Evolutionary conservation across 176 grass and related monocot genomes (phyloP).

Genomic region (Avena sativa): DNA sequence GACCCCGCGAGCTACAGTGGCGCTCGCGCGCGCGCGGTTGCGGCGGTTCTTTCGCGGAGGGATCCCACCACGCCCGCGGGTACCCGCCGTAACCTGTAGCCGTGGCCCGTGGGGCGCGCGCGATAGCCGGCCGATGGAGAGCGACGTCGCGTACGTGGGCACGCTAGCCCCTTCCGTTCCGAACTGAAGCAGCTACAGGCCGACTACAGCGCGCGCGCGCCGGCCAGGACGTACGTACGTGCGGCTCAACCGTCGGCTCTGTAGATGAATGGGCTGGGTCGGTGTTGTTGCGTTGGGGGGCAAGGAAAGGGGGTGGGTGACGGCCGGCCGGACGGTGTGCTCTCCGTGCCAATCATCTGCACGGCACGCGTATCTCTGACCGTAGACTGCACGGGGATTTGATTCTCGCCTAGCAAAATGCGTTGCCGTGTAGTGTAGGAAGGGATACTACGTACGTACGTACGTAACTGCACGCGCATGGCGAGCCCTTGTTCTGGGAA

Average conservation of each 20-base stretch:
- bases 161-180: no score
- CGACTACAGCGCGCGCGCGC: no score
- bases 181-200: no score
- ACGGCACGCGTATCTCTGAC: neutral
- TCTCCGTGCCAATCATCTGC: neutral
- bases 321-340: neutral
- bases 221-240: neutral
- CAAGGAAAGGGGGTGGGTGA: neutral
- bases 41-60: slow-evolving; percentile 24
- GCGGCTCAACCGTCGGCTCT: neutral
- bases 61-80: neutral
- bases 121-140: neutral
- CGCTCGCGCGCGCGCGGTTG: neutral
- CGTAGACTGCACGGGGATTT: neutral
- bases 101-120: neutral
- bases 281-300: neutral
- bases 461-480: no score
- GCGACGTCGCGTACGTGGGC: neutral
- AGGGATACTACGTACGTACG: no score
- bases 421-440: no score
- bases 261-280: neutral
- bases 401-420: neutral
- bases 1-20: neutral
- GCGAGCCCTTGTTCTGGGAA: no score
- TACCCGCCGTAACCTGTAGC: neutral